Percentiles rank a stretch among this genome's conserved stretches.
phyloP scores from a whole-genome alignment of 2,329 filamentous ascomycete species.

The Penicillium sp. region DNA sequence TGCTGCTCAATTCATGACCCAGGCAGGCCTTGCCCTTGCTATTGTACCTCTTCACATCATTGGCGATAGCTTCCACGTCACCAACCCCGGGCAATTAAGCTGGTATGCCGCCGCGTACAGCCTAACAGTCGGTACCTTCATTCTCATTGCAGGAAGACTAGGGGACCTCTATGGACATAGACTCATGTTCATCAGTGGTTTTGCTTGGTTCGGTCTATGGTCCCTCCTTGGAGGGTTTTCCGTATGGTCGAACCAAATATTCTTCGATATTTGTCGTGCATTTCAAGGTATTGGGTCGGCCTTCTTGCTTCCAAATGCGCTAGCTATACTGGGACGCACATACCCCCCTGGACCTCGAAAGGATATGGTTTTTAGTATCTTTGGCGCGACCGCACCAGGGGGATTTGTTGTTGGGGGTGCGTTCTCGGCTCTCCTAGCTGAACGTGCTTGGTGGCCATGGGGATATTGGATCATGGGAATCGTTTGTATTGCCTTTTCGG shows the following conservation, averaged over 20 bases:
- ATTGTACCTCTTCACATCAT: slow-evolving; percentile 49
- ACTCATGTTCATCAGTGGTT: slow-evolving; percentile 38
- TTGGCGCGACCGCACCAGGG: slow-evolving; percentile 50
- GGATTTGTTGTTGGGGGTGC: slow-evolving; percentile 45
- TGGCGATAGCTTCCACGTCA: slow-evolving; percentile 48
- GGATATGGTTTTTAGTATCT: slow-evolving; percentile 58
- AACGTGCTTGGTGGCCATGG: slow-evolving; percentile 54
- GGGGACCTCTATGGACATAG: slow-evolving; percentile 42
- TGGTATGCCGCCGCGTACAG: slow-evolving; percentile 53
- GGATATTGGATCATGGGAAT: slow-evolving; percentile 50
- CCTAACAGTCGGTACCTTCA: slow-evolving; percentile 43
- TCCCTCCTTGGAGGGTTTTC: slow-evolving; percentile 40
- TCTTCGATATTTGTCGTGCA: slow-evolving; percentile 55
- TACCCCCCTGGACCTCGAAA: slow-evolving; percentile 59
- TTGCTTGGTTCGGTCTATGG: slow-evolving; percentile 40
- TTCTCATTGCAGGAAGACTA: slow-evolving; percentile 37
- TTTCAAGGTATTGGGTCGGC: slow-evolving; percentile 61
- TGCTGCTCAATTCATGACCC: slow-evolving; percentile 42
- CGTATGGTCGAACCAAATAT: slow-evolving; percentile 40
- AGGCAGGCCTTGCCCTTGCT: slow-evolving; percentile 40
- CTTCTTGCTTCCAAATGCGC: slow-evolving; percentile 62
- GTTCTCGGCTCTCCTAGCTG: slow-evolving; percentile 41
- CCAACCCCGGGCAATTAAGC: slow-evolving; percentile 50
- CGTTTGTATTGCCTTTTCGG: slow-evolving; percentile 40
- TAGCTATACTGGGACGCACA: slow-evolving; percentile 61